A percentile compares a stretch with the other conserved stretches of the same genome.
phyloP scores from a whole-genome alignment of 2,329 filamentous ascomycete genomes.

The Pezicula radicicola region DNA sequence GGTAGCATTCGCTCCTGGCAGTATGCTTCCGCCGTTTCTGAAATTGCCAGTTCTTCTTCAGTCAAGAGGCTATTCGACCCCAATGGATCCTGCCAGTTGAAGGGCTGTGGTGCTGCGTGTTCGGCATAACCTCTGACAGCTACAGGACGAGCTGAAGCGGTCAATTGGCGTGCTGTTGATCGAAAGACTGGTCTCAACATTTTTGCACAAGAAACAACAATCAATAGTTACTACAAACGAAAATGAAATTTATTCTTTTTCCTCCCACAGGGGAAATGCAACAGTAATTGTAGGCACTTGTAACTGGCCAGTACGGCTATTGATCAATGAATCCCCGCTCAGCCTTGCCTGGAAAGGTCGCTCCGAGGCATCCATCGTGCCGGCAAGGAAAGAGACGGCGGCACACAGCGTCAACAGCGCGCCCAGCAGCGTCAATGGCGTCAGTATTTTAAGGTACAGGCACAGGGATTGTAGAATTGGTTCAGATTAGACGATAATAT shows the following conservation, averaged over 20 bases:
- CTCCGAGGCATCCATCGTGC: background rate
- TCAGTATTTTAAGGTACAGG: too few relatives aligned
- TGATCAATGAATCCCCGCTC: background rate
- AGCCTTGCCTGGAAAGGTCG: background rate
- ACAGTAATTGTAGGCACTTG: background rate
- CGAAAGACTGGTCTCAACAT: constrained; percentile 27
- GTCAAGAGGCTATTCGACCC: constrained; percentile 72
- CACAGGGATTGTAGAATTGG: too few relatives aligned
- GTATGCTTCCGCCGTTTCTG: constrained; percentile 88
- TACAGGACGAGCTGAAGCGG: constrained; percentile 14
- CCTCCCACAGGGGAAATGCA: background rate
- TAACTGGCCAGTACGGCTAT: background rate
- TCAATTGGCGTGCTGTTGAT: constrained; percentile 18
- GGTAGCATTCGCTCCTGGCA: constrained; percentile 88
- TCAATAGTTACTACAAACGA: background rate
- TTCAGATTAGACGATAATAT: too few relatives aligned
- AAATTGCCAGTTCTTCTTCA: constrained; percentile 86
- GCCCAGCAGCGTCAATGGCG: background rate
- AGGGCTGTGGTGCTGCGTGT: constrained; percentile 37
- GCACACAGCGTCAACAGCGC: background rate
- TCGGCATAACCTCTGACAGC: constrained; percentile 23
- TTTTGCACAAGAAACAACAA: constrained; percentile 3
- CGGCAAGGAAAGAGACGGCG: background rate
- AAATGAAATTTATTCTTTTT: background rate
- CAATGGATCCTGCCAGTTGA: constrained; percentile 93